Conservation (phyloP, 352 stramenopile genomes). For the Pythium plurisporium region DNA sequence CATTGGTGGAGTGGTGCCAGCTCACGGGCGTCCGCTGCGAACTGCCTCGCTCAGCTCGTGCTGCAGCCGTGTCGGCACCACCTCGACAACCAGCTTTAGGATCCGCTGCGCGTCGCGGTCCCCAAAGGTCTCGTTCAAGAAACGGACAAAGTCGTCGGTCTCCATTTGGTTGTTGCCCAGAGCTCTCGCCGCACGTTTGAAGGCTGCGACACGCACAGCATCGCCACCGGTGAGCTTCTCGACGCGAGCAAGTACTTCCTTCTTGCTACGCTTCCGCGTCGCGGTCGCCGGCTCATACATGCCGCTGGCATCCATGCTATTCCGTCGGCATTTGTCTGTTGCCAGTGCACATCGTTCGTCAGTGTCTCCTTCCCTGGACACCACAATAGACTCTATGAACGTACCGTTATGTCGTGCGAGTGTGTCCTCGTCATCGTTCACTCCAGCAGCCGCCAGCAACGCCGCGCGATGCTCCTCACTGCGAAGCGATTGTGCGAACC, state of each 20-base stretch:
- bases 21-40: conserved; percentile 3
- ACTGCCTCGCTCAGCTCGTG: conserved; percentile 52
- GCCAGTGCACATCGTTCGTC: background rate
- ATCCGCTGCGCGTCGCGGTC: conserved; percentile 51
- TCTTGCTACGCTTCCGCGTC: conserved; percentile 54
- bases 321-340: conserved; percentile 13
- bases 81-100: conserved; percentile 57
- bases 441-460: conserved; percentile 30
- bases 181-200: conserved; percentile 65
- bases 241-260: conserved; percentile 64
- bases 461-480: conserved; percentile 47
- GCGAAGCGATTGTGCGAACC: conserved; percentile 51
- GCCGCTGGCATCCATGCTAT: conserved; percentile 1
- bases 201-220: conserved; percentile 40
- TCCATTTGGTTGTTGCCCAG: conserved; percentile 72
- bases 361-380: too few relatives aligned
- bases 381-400: background rate
- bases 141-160: conserved; percentile 51
- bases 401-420: conserved; percentile 3
- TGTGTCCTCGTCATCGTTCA: conserved; percentile 10
- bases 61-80: conserved; percentile 58
- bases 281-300: background rate
- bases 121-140: conserved; percentile 55
- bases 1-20: conserved; percentile 19
- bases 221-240: conserved; percentile 49